A percentile compares a stretch with the other conserved stretches of the same genome.
These are phyloP conservation scores for Dissophora globulifera DNA, from an alignment of 192 early-diverging fungal genomes.

Conservation along the genomic window DNA sequence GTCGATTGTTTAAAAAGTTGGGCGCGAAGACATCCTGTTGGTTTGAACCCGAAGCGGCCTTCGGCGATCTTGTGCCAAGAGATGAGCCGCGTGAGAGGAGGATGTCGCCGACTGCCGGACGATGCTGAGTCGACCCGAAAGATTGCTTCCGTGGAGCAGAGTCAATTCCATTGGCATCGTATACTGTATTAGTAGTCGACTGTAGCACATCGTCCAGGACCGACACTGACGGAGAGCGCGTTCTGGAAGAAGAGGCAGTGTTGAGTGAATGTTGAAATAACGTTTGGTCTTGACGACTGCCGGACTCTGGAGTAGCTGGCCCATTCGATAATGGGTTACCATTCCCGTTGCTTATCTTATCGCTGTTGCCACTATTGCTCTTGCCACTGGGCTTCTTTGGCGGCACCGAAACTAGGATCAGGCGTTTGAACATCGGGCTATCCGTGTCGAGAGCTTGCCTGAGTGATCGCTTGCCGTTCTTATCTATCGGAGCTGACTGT, in stretches of 20 bases:
- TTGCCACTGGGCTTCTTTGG: constrained; percentile 1
- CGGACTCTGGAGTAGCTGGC: no score
- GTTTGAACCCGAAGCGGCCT: no score
- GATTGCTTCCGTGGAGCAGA: no score
- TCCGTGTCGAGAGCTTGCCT: constrained; percentile 12
- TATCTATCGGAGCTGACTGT: background rate
- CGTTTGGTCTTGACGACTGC: no score
- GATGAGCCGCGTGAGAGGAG: background rate
- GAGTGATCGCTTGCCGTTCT: background rate
- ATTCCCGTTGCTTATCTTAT: no score
- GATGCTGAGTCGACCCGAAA: background rate
- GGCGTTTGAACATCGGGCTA: constrained; percentile 10
- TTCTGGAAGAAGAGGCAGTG: background rate
- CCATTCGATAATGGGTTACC: no score
- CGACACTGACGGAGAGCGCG: constrained; percentile 7
- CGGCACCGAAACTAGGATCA: constrained; percentile 11
- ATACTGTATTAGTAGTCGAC: background rate
- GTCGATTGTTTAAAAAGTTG: no score
- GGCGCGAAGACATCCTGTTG: no score
- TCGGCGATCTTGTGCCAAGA: background rate
- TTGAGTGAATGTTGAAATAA: no score
- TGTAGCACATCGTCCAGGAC: background rate
- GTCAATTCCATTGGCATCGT: background rate
- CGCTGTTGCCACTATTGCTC: constrained; percentile 1
- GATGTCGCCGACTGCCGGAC: constrained; percentile 1